Evolutionary conservation across 805 yeast species (phyloP).

Genomic region (Candida maris): DNA sequence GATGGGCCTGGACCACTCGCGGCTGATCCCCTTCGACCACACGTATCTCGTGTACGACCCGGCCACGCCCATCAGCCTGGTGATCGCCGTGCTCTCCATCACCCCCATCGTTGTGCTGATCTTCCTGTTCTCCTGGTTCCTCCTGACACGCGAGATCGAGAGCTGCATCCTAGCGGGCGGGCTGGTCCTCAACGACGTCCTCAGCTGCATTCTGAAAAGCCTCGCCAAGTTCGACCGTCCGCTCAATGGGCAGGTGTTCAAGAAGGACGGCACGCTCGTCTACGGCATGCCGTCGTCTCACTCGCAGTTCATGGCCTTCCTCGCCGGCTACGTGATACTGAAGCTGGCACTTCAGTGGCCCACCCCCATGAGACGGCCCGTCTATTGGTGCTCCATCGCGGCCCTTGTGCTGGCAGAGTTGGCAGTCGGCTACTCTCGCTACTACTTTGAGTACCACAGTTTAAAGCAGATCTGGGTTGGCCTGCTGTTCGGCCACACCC

Average conservation of each 20-base stretch:
- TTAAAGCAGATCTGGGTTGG: slow-evolving; percentile 74
- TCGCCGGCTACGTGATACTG: slow-evolving; percentile 54
- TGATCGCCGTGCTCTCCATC: slow-evolving; percentile 70
- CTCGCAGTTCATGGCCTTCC: slow-evolving; percentile 91
- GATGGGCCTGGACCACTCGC: slow-evolving; percentile 1
- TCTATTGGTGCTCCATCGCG: slow-evolving; percentile 31
- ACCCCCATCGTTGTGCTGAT: slow-evolving; percentile 76
- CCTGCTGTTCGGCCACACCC: slow-evolving; percentile 50
- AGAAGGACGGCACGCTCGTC: slow-evolving; percentile 35
- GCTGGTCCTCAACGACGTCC: slow-evolving; percentile 71
- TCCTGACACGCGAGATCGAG: slow-evolving; percentile 79
- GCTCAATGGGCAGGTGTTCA: slow-evolving; percentile 34
- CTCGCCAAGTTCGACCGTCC: slow-evolving; percentile 75
- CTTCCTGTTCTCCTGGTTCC: slow-evolving; percentile 79
- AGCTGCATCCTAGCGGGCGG: slow-evolving; percentile 82
- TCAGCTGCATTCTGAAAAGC: slow-evolving; percentile 66
- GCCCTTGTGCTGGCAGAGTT: slow-evolving; percentile 29
- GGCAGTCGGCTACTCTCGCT: slow-evolving; percentile 64
- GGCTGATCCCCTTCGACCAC: slow-evolving; percentile 67
- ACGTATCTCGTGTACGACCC: slow-evolving; percentile 81
- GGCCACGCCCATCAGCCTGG: slow-evolving; percentile 52
- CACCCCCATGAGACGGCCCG: slow-evolving; percentile 23
- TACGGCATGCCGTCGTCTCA: slow-evolving; percentile 99
- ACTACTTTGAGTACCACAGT: slow-evolving; percentile 76
- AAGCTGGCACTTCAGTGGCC: slow-evolving; percentile 42